Evolutionary conservation across 345 rosid genomes (phyloP), one percentile per base, ranked within the genome.

Genomic region (Citrus hindsii): DNA sequence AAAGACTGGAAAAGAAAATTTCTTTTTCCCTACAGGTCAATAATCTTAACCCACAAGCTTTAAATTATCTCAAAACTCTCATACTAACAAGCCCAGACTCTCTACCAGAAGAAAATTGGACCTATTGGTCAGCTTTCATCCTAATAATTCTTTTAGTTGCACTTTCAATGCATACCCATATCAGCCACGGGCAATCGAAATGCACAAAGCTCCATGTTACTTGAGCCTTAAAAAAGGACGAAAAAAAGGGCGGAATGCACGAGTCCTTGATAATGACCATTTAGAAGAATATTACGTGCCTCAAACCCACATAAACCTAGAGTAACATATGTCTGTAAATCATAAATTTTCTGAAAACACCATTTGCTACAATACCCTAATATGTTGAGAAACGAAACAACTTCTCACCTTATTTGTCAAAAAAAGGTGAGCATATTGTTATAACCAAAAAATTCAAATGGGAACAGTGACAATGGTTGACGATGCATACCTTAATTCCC

Each of bases 401-500:
- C 28, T 62, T 42, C 35, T 46, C 56, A 42, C 30, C 35, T 40
- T 42, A 16, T 42, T 24, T 5, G 58, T 24, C 33, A 68, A 37
- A 5, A 67, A 35, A 21, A 14, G 8, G 8, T 33, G 7, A 70
- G 27, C 38, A 21, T 18, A 30, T 21, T 30, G 6, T 33, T 7
- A 37, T 28, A 38, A 40, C 10, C 18, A 59, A 42, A 74, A 64
- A 56, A 42, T 27, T 13, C 1, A 22, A 25, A 56, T 38, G 30
- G 63, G 7, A 67, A 74, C 1, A 71, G 32, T 37, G 46, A 59
- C 64, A 62, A 79, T 62, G 28, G 75, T 77, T 76, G 42, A 66
- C 35, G 60, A 67, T 21, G 2, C 76, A 76, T 82, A 96, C 99
- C 98, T 92, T 96, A 66, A 87, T 89, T 79, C 94, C 97, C 80